A percentile compares a stretch with the other conserved stretches of the same genome.
phyloP scores from a whole-genome alignment of 768 basidiomycete genomes.

The Termitomyces eurrhizus region DNA sequence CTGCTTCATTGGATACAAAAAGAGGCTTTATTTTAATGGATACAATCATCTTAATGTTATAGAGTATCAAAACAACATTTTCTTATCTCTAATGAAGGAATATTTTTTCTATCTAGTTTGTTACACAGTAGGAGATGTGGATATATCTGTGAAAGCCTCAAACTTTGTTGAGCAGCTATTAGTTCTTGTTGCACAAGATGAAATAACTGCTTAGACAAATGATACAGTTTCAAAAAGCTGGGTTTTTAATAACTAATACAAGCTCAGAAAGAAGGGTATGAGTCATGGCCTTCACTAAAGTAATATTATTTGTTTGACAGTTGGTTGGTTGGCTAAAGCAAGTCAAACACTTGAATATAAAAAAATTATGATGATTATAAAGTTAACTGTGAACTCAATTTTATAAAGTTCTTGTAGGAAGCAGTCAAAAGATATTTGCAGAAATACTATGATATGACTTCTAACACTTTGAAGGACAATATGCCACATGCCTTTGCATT shows the following conservation, averaged over 20 bases:
- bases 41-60: no score
- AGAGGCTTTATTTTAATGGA: no score
- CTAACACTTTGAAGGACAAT: no score
- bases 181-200: slow-evolving; percentile 31
- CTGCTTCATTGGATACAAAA: no score
- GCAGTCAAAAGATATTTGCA: no score
- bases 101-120: slow-evolving; percentile 16
- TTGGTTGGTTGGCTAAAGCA: slow-evolving; percentile 12
- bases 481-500: no score
- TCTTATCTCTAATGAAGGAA: slow-evolving; percentile 12
- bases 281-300: slow-evolving; percentile 22
- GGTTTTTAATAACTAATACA: slow-evolving; percentile 30
- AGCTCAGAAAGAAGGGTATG: slow-evolving; percentile 32
- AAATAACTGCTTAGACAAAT: slow-evolving; percentile 38
- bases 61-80: no score
- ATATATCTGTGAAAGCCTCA: slow-evolving; percentile 3
- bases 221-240: slow-evolving; percentile 19
- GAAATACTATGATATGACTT: no score
- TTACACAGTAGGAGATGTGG: neutral
- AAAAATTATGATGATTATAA: neutral
- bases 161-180: slow-evolving; percentile 21
- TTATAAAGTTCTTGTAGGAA: neutral
- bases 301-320: slow-evolving; percentile 20
- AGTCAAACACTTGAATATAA: slow-evolving; percentile 16
- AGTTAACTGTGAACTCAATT: no score